phyloP scores from a whole-genome alignment of 169 alveolate species.

The Pseudocohnilembus persalinus region DNA sequence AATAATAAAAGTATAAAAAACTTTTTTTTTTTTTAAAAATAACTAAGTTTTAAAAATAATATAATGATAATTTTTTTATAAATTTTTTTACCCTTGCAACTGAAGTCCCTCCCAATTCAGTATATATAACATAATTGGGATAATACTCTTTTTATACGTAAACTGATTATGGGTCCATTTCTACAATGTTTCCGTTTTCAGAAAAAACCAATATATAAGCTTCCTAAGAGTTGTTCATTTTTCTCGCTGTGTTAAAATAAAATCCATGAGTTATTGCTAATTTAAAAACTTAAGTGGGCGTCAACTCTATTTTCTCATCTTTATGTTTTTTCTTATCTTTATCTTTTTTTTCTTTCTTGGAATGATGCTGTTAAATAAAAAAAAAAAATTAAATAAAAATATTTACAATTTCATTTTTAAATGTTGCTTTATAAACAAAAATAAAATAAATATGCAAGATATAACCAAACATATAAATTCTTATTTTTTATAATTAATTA shows the following conservation, averaged over 20 bases:
- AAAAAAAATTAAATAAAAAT: no score
- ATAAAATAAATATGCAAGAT: no score
- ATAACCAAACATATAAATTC: neutral
- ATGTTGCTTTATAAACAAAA: neutral
- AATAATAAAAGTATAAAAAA: no score
- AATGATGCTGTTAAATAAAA: no score
- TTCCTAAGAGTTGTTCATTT: conserved; percentile 60
- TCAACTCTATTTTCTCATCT: conserved; percentile 41
- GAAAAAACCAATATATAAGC: conserved; percentile 63
- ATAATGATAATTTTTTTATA: no score
- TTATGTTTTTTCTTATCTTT: conserved; percentile 42
- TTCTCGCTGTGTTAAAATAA: conserved; percentile 66
- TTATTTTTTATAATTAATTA: neutral
- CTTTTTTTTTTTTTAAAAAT: no score
- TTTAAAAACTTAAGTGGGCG: conserved; percentile 39
- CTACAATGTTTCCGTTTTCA: conserved; percentile 63
- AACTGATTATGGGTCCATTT: conserved; percentile 54
- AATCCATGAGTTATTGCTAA: conserved; percentile 58
- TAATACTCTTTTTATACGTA: conserved; percentile 49
- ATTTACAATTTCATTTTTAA: no score
- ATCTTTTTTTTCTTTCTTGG: conserved; percentile 27
- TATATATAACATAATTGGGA: conserved; percentile 73
- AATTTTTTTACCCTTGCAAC: neutral
- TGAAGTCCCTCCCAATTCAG: conserved; percentile 69
- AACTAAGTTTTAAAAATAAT: no score